phyloP scores from a whole-genome alignment of 129 eudicot species.

The Flaveria ramosissima region DNA sequence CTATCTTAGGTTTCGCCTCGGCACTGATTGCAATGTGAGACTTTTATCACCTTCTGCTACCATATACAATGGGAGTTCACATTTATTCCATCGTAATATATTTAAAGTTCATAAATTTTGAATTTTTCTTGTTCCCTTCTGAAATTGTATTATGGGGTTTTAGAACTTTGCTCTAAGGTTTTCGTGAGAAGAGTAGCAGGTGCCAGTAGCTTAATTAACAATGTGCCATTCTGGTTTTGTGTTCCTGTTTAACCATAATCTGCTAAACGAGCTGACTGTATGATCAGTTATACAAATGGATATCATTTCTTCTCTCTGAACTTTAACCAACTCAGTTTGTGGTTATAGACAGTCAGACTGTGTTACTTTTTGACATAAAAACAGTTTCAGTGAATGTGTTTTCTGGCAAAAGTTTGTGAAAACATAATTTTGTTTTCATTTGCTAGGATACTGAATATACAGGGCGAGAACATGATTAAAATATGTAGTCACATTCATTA shows the following conservation, averaged over 20 bases:
- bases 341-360: not conserved
- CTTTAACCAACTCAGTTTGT: slow-evolving; percentile 1
- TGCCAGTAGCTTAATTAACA: not conserved
- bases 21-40: slow-evolving; percentile 76
- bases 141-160: not conserved
- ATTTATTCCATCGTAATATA: not conserved
- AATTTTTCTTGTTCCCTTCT: not conserved
- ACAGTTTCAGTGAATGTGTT: not conserved
- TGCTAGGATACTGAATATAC: not conserved
- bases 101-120: not conserved
- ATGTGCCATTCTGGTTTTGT: not conserved
- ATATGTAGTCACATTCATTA: slow-evolving; percentile 19
- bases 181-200: not conserved
- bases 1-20: slow-evolving; percentile 82
- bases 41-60: not conserved
- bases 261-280: slow-evolving; percentile 14
- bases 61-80: not conserved
- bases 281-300: slow-evolving; percentile 11
- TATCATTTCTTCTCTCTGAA: slow-evolving; percentile 4
- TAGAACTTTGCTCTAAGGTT: not conserved
- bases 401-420: not conserved
- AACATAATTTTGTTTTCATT: slow-evolving; percentile 5
- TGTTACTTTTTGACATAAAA: not conserved
- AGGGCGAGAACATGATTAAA: not conserved
- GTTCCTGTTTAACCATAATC: slow-evolving; percentile 8